A percentile compares a stretch with the other conserved stretches of the same genome.
phyloP scores from a whole-genome alignment of 371 early-diverging fungal species.

The Apophysomyces elegans region DNA sequence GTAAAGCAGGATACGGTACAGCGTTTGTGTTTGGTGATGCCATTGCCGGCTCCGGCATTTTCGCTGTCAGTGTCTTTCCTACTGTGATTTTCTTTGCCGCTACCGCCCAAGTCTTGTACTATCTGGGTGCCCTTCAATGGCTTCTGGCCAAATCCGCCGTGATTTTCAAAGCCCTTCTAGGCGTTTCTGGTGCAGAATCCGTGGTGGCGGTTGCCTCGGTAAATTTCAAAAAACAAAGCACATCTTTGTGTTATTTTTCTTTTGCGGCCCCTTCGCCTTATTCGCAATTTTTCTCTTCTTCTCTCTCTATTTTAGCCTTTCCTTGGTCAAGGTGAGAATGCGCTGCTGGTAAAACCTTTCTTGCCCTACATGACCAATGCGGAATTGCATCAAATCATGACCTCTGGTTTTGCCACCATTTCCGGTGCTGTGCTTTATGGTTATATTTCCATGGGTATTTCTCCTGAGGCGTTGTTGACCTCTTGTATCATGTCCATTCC shows the following conservation, averaged over 20 bases:
- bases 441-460: constrained; percentile 65
- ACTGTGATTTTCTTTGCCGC: constrained; percentile 85
- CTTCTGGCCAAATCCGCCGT: constrained; percentile 69
- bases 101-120: constrained; percentile 81
- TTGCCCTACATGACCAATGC: constrained; percentile 79
- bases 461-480: constrained; percentile 68
- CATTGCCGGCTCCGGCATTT: constrained; percentile 37
- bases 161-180: constrained; percentile 68
- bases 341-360: constrained; percentile 79
- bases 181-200: constrained; percentile 85
- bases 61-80: constrained; percentile 75
- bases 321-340: constrained; percentile 81
- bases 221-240: constrained; percentile 2
- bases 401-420: constrained; percentile 86
- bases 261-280: constrained; percentile 3
- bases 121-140: constrained; percentile 84
- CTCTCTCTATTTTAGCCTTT: constrained; percentile 46
- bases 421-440: constrained; percentile 81
- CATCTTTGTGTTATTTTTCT: not conserved
- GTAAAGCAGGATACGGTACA: constrained; percentile 64
- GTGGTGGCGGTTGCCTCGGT: constrained; percentile 81
- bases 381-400: constrained; percentile 84
- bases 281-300: not conserved
- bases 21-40: constrained; percentile 68
- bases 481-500: constrained; percentile 92